Evolutionary conservation across 805 yeast species (phyloP), one percentile per base, ranked within the genome.

Genomic region (Candida piceae): DNA sequence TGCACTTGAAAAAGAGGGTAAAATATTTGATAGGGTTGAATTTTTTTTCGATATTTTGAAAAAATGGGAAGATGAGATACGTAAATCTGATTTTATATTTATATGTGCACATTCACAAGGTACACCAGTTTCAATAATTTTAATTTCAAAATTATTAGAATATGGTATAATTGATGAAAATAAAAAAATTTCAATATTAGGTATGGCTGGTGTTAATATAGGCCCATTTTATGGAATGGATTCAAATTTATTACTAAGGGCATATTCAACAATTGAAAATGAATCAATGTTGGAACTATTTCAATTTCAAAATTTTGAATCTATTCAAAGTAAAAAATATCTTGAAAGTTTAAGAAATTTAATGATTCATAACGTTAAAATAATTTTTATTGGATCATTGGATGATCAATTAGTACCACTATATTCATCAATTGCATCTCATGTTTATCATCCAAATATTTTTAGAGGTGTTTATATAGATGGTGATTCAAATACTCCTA

Each of bases 31-130:
- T 50, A 70, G 98, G 22, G 96, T 90, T 7, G 81, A 80, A 27
- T 84, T 77, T 49, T 86, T 90, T 48, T 83, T 78, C 43, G 76
- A 78, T 22, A 74, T 86, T 30, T 66, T 90, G 58, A 66, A 69
- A 46, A 80, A 78, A 53, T 84, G 90, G 86, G 50, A 58, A 16
- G 61, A 65, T 25, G 66, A 61, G 31, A 49, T 62, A 4, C 33
- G 43, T 8, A 46, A 52, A 26, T 90, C 96, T 0, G 97, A 90
- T 58, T 82, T 83, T 44, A 76, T 90, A n/a, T 87, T 82, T 54
- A 74, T 90, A 44, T 96, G 96, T 2, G 80, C 95, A 1, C 98
- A 90, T 60, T 89, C 97, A 0, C 98, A 90, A 59, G 98, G 98
- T 0, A 80, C 90, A 32, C 97, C 96, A 0, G 97, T 93, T 0